Conservation (phyloP, 1,284 basidiomycete genomes). For the Athelia sp. region DNA sequence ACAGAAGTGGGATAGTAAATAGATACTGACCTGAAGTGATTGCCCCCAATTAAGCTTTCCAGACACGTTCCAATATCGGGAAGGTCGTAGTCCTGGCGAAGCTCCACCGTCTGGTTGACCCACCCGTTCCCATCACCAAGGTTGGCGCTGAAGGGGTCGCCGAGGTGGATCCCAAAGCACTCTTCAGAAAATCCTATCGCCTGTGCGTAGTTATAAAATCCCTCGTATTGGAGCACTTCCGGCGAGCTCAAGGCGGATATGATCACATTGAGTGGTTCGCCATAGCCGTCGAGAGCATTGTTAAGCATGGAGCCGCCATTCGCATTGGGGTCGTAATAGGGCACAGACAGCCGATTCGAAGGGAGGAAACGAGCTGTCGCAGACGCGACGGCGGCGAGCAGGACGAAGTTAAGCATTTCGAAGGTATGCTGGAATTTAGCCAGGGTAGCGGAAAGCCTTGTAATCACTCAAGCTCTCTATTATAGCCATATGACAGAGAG, state of each 20-base stretch:
- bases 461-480: too few relatives aligned
- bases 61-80: constrained; percentile 46
- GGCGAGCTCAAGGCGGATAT: constrained; percentile 54
- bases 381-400: too few relatives aligned
- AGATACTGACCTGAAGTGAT: constrained; percentile 52
- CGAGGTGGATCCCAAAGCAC: constrained; percentile 59
- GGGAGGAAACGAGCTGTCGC: too few relatives aligned
- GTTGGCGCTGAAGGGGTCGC: constrained; percentile 53
- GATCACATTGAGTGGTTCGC: constrained; percentile 63
- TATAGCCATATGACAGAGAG: too few relatives aligned
- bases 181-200: constrained; percentile 63
- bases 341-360: too few relatives aligned
- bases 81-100: too few relatives aligned
- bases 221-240: constrained; percentile 47
- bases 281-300: constrained; percentile 35
- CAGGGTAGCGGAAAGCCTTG: too few relatives aligned
- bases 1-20: too few relatives aligned
- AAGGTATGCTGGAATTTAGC: too few relatives aligned
- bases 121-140: constrained; percentile 50
- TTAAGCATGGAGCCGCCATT: constrained; percentile 45
- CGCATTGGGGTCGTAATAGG: too few relatives aligned
- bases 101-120: too few relatives aligned
- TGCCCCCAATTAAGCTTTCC: constrained; percentile 60
- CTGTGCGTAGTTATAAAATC: constrained; percentile 53
- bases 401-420: too few relatives aligned